Base-by-base conservation (phyloP, 768 basidiomycete species). In the Paxillus involutus region DNA sequence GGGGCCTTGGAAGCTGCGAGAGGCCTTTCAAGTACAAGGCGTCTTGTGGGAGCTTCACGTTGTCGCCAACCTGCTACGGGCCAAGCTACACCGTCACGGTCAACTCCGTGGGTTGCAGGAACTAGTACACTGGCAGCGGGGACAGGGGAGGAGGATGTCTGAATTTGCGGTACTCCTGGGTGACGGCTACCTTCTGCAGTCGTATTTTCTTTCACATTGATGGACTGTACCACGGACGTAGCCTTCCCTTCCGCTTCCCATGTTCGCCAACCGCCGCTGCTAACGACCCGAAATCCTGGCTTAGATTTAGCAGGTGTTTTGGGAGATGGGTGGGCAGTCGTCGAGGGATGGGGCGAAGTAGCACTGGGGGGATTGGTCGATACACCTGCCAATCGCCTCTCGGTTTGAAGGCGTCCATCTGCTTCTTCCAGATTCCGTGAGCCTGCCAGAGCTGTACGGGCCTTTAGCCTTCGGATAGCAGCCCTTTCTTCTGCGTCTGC, bases 41-140 rank as follows among this genome's bases (percentile, higher is more conserved):
- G 75, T 9, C 74, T 26, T 26, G 26, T 3, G 21, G 21, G 3
- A 21, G 5, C n/a, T 2, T 24, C 2, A 77, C 53, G 37, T 33
- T 33, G 4, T 17, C 87, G 74, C 87, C 86, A 88, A 26, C 79
- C 77, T 13, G 79, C 78, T 5, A 70, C 63, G 33, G 33, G 12
- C 33, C 1, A 33, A 16, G 73, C 65, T 12, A 62, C 60, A 35
- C 6, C 4, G 17, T 13, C 17, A 17, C 78, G 78, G 9, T 74
- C 71, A 66, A 73, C 81, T 61, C 76, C 81, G n/a, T 66, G 58
- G 2, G 63, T 58, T 6, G 65, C 63, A 12, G 73, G 61, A 21
- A 74, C 53, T 19, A 36, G 21, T 16, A 43, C 52, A 13, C 46
- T 19, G 9, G 46, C 36, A 17, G 41, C 41, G 35, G 77, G 74